Evolutionary conservation across 257 asterid species (phyloP).

Genomic region (Sherardia arvensis): DNA sequence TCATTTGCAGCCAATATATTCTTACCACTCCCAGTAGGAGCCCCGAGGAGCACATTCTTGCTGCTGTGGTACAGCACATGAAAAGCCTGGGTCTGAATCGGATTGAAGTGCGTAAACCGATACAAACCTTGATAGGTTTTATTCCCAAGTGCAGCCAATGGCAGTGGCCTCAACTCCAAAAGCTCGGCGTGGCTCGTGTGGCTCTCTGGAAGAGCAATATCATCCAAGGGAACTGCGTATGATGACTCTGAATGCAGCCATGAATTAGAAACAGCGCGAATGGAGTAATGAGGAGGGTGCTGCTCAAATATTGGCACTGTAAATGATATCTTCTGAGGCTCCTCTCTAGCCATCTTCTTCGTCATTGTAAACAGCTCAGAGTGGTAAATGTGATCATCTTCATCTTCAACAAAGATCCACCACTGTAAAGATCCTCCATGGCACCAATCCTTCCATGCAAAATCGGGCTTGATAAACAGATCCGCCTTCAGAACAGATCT

Average conservation of each 20-base stretch:
- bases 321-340: slow-evolving; percentile 85
- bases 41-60: slow-evolving; percentile 93
- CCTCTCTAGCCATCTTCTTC: slow-evolving; percentile 75
- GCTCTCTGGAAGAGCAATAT: slow-evolving; percentile 94
- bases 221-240: slow-evolving; percentile 69
- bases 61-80: slow-evolving; percentile 83
- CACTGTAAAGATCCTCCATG: slow-evolving; percentile 91
- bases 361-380: slow-evolving; percentile 85
- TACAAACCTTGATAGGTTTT: slow-evolving; percentile 70
- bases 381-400: slow-evolving; percentile 94
- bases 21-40: slow-evolving; percentile 99
- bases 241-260: slow-evolving; percentile 92
- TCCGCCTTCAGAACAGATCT: slow-evolving; percentile 97
- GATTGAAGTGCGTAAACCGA: slow-evolving; percentile 85
- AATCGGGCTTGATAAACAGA: slow-evolving; percentile 70
- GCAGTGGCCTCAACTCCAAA: slow-evolving; percentile 93
- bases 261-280: slow-evolving; percentile 90
- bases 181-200: slow-evolving; percentile 89
- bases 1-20: slow-evolving; percentile 98
- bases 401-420: slow-evolving; percentile 99
- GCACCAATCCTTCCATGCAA: slow-evolving; percentile 89
- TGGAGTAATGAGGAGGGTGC: slow-evolving; percentile 92
- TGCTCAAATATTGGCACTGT: slow-evolving; percentile 98
- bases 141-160: slow-evolving; percentile 87
- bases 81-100: slow-evolving; percentile 98